Base-by-base conservation (phyloP, 345 rosid species). In the Litchi chinensis region DNA sequence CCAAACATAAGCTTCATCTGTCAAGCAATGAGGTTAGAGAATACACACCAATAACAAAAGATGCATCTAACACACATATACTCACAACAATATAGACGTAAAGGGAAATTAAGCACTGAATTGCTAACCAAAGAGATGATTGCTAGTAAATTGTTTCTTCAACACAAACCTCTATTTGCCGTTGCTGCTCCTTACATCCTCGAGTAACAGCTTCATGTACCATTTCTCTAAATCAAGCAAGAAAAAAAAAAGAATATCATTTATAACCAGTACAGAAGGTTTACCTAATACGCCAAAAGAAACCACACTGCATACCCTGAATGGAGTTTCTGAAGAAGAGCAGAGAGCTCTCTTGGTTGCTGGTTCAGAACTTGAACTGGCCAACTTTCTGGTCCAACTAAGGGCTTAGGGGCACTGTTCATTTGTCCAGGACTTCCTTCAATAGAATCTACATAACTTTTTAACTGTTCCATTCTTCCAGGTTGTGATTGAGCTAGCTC, bases 1-100 rank as follows among this genome's bases (percentile, higher is more conserved):
- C 98, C 98, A 82, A 89, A 83, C 99, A 96, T 94, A 79, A 96
- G 97, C 86, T 87, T 91, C 98, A 94, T 94, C 99, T 96, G 88
- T 65, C 71, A 79, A 82, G 70, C 46, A 83, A 79, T 41, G 62
- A 60, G 16, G 65, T 80, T 76, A 81, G 84, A 76, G 76, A 70
- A 44, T 8, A 37, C 10, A 32, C 68, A 24, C 46, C 48, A 76
- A 57, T 43, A 52, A 48, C 37, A 65, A 65, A 77, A 18, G 28
- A 11, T 12, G 7, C 50, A 59, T 15, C 43, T 4, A 24, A 22
- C 24, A 74, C 12, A 10, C 10, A n/a, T 5, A 54, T 60, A 60
- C 65, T 60, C 1, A 28, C 28, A 60, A 28, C 28, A 60, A 21
- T 28, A 60, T 3, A 60, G 10, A 21, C 24, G 5, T 60, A 60